Evolutionary conservation across 2,329 filamentous ascomycete species (phyloP), one percentile per base, ranked within the genome.

Genomic region (Fusarium sp.): DNA sequence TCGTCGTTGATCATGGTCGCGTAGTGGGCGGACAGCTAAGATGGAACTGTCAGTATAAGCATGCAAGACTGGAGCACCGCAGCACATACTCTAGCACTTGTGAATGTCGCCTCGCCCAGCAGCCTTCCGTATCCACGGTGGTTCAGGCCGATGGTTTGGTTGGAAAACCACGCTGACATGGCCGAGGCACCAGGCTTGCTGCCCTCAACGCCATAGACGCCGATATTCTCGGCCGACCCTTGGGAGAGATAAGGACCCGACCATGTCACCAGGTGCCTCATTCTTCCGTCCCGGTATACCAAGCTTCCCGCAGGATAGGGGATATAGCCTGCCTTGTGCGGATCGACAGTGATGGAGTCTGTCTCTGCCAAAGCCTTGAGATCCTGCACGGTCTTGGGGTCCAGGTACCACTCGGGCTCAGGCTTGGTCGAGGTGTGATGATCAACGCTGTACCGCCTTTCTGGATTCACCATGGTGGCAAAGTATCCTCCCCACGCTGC

Each of bases 401-500:
- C 68, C 32, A 77, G 58, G 48, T 70, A 70, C 42, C 71, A 69
- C 31, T 77, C 73, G 2, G 75, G 76, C 2, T 77, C 75, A 38
- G 61, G 63, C 33, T 67, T 47, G 7, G 32, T 6, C 2, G 42
- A 39, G 7, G 9, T 13, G 1, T 51, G 44, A 0, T 41, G 43
- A 3, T 57, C 38, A 8, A 46, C 38, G 7, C 49, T 56, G 17
- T 49, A 59, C 2, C 53, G 66, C 19, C 69, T 71, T 4, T 72
- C 64, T 4, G 68, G 71, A 1, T 74, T 76, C 15, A 82, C 27
- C 78, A 81, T 80, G 0, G 76, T 75, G 23, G 73, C 72, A 50
- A 82, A 82, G 49, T 82, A 82, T 0, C 80, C 80, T 15, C 80
- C 79, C 80, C 80, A 82, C 1, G 80, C 79, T 0, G 78, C 80